These are phyloP conservation scores for Sinapis alba DNA, from an alignment of 441 rosid species.

Conservation along the genomic window DNA sequence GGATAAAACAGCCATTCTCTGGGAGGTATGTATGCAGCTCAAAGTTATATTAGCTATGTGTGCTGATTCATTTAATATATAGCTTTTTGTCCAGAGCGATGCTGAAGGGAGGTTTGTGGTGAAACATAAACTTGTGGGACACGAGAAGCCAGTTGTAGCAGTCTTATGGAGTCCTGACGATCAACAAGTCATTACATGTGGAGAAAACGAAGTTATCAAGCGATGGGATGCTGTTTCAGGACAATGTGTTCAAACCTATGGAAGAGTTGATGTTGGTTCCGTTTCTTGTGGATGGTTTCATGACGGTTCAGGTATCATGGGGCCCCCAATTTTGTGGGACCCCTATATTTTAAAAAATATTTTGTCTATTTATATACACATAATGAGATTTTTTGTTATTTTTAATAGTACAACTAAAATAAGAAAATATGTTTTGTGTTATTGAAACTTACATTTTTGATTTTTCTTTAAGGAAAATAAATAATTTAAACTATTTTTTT, in stretches of 20 bases:
- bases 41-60: too few species aligned
- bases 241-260: conserved; percentile 50
- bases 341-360: too few species aligned
- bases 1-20: conserved; percentile 66
- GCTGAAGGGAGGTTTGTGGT: conserved; percentile 41
- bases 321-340: too few species aligned
- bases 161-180: conserved; percentile 66
- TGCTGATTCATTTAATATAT: too few species aligned
- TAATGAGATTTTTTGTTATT: too few species aligned
- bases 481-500: too few species aligned
- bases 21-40: conserved; percentile 84
- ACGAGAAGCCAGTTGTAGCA: conserved; percentile 54
- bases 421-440: too few species aligned
- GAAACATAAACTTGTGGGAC: conserved; percentile 60
- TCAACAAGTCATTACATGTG: conserved; percentile 61
- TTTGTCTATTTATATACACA: too few species aligned
- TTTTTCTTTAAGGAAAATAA: too few species aligned
- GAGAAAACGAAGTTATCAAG: conserved; percentile 51
- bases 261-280: conserved; percentile 42
- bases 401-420: too few species aligned
- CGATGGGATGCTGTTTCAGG: conserved; percentile 62
- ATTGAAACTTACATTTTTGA: too few species aligned
- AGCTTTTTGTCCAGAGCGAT: conserved; percentile 48
- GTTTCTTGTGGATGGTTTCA: conserved; percentile 65
- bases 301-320: conserved; percentile 49